Evolutionary conservation across 1,284 basidiomycete species (phyloP).

Genomic region (Apiotrichum veenhuisii): DNA sequence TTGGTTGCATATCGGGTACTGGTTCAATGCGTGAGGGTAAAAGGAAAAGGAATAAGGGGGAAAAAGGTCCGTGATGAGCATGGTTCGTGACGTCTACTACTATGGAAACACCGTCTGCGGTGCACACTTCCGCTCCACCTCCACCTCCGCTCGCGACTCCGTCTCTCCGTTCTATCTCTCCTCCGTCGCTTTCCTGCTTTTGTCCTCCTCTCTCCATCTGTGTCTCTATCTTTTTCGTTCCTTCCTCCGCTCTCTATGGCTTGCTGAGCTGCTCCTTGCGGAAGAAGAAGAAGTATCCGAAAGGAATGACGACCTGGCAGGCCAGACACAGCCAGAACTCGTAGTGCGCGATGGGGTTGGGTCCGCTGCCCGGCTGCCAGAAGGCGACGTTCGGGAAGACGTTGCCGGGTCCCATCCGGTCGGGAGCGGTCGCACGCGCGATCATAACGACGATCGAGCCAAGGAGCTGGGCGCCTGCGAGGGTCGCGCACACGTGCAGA

Average conservation of each 20-base stretch:
- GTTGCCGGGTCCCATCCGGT: slow-evolving; percentile 67
- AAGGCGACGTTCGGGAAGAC: slow-evolving; percentile 89
- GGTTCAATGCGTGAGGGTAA: neutral
- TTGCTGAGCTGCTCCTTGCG: slow-evolving; percentile 49
- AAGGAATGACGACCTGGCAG: slow-evolving; percentile 66
- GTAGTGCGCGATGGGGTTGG: slow-evolving; percentile 47
- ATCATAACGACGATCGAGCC: slow-evolving; percentile 51
- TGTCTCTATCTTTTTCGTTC: neutral
- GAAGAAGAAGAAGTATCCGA: slow-evolving; percentile 91
- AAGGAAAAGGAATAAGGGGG: neutral
- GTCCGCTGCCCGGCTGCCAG: slow-evolving; percentile 64
- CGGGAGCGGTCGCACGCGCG: slow-evolving; percentile 47
- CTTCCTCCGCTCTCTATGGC: slow-evolving; percentile 25
- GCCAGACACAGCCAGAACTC: slow-evolving; percentile 81
- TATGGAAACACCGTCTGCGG: neutral
- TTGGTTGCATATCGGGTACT: neutral
- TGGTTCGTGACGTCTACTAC: neutral
- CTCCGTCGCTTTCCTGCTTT: neutral
- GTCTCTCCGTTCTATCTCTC: neutral
- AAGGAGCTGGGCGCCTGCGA: slow-evolving; percentile 70
- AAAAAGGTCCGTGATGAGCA: neutral
- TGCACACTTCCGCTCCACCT: neutral
- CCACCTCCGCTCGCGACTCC: neutral
- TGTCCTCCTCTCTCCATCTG: neutral
- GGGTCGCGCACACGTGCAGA: slow-evolving; percentile 84